Evolutionary conservation across 1,284 basidiomycete species (phyloP), one percentile per base, ranked within the genome.

Genomic region (Fomitopsis betulina): DNA sequence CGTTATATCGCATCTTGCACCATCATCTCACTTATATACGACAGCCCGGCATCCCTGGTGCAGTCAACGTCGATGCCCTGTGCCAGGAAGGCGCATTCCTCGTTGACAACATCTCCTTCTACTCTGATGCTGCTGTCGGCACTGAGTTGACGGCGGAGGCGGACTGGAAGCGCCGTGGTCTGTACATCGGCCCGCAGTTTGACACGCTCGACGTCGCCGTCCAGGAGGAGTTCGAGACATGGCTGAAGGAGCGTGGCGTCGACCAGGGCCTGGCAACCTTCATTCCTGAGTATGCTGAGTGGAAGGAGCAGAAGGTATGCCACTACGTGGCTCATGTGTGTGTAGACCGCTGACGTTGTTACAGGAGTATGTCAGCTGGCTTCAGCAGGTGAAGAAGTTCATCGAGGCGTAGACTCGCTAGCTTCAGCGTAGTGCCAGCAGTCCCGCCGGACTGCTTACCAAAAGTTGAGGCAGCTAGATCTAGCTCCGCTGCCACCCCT

Each of bases 141-240:
- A 89, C 86, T 10, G 87, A 89, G 35, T 75, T 94, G 63, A 93
- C 87, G 21, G 88, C 93, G 7, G 94, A 98, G 63, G 91, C 91
- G 13, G 96, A 98, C 76, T 98, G 93, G 93, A 89, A 89, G 70
- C 86, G 96, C 55, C 85, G 95, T 45, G 93, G 91, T 9, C 76
- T 91, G 65, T 98, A 97, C 80, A 87, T 97, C 70, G 96, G 96
- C 3, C 96, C 96, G 56, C 60, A 88, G 84, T 98, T 98, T 69
- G 93, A 96, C 61, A 93, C 94, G 55, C 85, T 98, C 51, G 96
- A 98, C 70, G 80, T 89, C 35, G 73, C 74, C 6, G 85, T 99
- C 10, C 96, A 98, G 76, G 87, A 90, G 60, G 87, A 92, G 70
- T 93, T 96, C 69, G 87, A 93, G 68, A 79, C 81, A 68, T 96